phyloP scores from a whole-genome alignment of 2,329 filamentous ascomycete species.

The Pseudogymnoascus sp. region DNA sequence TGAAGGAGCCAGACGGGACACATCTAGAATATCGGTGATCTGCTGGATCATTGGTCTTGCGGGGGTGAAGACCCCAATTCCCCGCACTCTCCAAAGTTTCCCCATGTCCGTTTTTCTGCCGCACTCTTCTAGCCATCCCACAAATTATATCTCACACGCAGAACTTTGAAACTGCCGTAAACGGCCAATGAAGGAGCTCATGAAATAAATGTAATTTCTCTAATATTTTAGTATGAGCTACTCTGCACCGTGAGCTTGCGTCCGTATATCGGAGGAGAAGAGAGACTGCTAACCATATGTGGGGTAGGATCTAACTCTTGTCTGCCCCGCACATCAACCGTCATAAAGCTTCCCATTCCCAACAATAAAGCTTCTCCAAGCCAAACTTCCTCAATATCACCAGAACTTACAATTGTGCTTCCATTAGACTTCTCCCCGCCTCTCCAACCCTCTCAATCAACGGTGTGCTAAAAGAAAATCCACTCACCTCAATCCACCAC shows the following conservation, averaged over 20 bases:
- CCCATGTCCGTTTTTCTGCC: not conserved
- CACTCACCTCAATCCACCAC: not conserved
- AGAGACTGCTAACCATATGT: not conserved
- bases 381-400: not conserved
- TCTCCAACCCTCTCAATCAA: not conserved
- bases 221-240: not conserved
- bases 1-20: not conserved
- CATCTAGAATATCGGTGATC: not conserved
- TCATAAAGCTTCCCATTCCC: not conserved
- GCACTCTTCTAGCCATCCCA: not conserved
- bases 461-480: not conserved
- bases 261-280: slow-evolving; percentile 2
- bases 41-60: not conserved
- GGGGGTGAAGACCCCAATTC: not conserved
- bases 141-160: not conserved
- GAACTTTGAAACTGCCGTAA: not conserved
- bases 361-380: not conserved
- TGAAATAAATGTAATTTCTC: not conserved
- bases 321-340: not conserved
- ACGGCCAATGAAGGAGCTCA: not conserved
- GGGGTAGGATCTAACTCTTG: not conserved
- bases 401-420: not conserved
- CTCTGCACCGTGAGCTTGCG: not conserved
- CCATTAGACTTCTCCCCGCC: not conserved
- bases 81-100: slow-evolving; percentile 5